Conservation (phyloP, 768 basidiomycete species). For the Suillus luteus region DNA sequence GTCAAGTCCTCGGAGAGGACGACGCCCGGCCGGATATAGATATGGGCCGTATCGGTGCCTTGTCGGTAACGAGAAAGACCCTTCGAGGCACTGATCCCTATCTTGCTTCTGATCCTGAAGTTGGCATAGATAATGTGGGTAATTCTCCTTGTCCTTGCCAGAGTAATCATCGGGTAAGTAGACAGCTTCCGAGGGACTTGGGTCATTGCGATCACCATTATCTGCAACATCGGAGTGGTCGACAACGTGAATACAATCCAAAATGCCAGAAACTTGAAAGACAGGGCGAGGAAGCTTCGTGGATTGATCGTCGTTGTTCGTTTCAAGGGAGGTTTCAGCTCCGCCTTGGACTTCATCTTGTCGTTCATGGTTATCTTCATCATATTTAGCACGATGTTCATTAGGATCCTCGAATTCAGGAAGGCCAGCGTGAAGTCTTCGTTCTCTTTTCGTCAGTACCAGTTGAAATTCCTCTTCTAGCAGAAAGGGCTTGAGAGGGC, state of each 20-base stretch:
- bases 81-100: background rate
- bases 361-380: background rate
- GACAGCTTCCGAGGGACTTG: background rate
- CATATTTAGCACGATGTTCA: background rate
- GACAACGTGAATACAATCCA: background rate
- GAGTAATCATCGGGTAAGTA: slow-evolving; percentile 3
- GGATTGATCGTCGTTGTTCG: background rate
- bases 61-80: background rate
- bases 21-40: background rate
- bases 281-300: background rate
- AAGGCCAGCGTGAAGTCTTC: slow-evolving; percentile 18
- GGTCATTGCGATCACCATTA: background rate
- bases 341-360: background rate
- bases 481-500: background rate
- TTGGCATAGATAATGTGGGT: background rate
- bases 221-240: background rate
- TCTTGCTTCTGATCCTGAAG: background rate
- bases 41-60: background rate
- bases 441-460: slow-evolving; percentile 30
- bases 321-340: slow-evolving; percentile 1
- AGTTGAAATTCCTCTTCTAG: slow-evolving; percentile 17
- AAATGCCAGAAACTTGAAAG: background rate
- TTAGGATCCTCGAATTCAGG: slow-evolving; percentile 8
- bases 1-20: background rate
- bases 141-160: slow-evolving; percentile 20